A percentile compares a stretch with the other conserved stretches of the same genome.
These are phyloP conservation scores for Pestalotiopsis fici DNA, from an alignment of 2,329 filamentous ascomycete species.

Conservation along the genomic window DNA sequence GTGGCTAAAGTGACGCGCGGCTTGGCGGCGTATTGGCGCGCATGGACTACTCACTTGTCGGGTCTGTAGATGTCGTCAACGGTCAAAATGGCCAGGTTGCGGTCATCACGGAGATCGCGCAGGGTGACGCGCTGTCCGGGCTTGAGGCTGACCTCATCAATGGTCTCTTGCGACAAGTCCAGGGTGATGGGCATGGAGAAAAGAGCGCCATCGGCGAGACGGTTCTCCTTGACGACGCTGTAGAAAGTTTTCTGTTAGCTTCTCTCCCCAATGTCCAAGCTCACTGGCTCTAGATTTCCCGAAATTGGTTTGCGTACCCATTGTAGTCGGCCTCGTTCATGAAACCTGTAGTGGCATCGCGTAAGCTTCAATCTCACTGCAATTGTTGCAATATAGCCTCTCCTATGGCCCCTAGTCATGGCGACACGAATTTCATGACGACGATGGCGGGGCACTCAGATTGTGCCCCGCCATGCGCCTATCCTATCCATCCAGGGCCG, in stretches of 20 bases:
- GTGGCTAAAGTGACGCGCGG: slow-evolving; percentile 58
- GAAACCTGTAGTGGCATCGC: slow-evolving; percentile 66
- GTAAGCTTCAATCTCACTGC: slow-evolving; percentile 24
- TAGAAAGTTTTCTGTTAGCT: slow-evolving; percentile 27
- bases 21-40: slow-evolving; percentile 14
- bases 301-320: slow-evolving; percentile 54
- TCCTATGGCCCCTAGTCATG: background rate
- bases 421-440: slow-evolving; percentile 1
- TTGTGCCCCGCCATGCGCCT: background rate
- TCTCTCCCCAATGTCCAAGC: slow-evolving; percentile 9
- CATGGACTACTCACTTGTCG: slow-evolving; percentile 72
- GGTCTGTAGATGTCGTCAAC: slow-evolving; percentile 94
- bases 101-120: slow-evolving; percentile 94
- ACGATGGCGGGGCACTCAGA: slow-evolving; percentile 12
- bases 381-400: background rate
- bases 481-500: too few relatives aligned
- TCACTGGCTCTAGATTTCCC: background rate
- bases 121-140: slow-evolving; percentile 81
- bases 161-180: slow-evolving; percentile 74
- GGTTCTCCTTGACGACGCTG: slow-evolving; percentile 86
- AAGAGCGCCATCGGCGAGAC: slow-evolving; percentile 84
- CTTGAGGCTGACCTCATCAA: slow-evolving; percentile 76
- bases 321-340: slow-evolving; percentile 98
- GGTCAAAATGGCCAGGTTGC: slow-evolving; percentile 92
- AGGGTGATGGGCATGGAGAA: slow-evolving; percentile 98